Conservation (phyloP, 2,329 filamentous ascomycete species). For the Fusarium secorum region DNA sequence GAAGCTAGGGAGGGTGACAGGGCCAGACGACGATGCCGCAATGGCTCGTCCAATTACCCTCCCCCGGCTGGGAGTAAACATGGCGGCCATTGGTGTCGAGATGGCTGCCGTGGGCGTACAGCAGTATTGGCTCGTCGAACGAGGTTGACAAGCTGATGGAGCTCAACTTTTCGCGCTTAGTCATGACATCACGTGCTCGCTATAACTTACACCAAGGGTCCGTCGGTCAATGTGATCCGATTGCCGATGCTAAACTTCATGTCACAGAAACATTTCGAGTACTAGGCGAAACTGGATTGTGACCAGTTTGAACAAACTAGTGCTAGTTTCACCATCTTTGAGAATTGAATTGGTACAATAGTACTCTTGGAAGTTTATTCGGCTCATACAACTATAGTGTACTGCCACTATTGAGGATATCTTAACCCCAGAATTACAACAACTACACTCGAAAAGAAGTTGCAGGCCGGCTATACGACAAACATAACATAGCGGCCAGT, state of each 20-base stretch:
- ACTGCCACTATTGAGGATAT: constrained; percentile 51
- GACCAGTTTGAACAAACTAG: neutral
- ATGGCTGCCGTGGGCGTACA: constrained; percentile 34
- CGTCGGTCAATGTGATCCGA: neutral
- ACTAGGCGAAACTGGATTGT: neutral
- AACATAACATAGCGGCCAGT: constrained; percentile 19
- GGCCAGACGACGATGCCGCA: constrained; percentile 53
- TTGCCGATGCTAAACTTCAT: neutral
- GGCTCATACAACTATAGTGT: constrained; percentile 45
- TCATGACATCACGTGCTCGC: constrained; percentile 47
- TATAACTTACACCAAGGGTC: neutral
- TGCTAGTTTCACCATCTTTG: neutral
- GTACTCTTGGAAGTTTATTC: constrained; percentile 44
- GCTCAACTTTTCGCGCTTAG: constrained; percentile 48
- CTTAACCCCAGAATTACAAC: constrained; percentile 49
- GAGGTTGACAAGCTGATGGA: constrained; percentile 24
- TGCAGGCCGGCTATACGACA: constrained; percentile 39
- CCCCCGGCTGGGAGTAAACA: constrained; percentile 71
- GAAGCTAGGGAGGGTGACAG: constrained; percentile 71
- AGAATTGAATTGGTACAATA: constrained; percentile 39
- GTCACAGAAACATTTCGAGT: neutral
- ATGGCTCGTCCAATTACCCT: constrained; percentile 65
- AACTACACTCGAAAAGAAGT: constrained; percentile 45
- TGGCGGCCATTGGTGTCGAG: constrained; percentile 52
- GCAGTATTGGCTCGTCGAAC: constrained; percentile 13